A percentile compares a stretch with the other conserved stretches of the same genome.
Conservation (phyloP, 345 rosid genomes). For the Eucalyptus victrix region DNA sequence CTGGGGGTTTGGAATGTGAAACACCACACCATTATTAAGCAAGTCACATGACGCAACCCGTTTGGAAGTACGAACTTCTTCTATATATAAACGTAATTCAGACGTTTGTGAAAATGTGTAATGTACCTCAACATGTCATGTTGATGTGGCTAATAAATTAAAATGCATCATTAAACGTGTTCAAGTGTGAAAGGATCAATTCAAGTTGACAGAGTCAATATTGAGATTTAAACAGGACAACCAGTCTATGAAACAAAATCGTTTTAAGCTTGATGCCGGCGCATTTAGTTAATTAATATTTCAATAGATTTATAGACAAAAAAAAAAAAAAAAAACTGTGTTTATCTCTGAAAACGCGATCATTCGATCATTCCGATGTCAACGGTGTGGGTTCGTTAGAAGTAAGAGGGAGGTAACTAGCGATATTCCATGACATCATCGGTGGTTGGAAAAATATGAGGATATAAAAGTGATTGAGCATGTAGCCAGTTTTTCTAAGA, state of each 20-base stretch:
- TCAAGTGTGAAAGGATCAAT: not conserved
- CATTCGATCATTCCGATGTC: not conserved
- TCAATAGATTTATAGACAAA: not conserved
- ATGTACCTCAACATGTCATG: not conserved
- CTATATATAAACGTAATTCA: no score
- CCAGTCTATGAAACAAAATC: not conserved
- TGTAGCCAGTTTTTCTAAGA: not conserved
- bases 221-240: no score
- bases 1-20: no score
- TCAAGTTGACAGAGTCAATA: not conserved
- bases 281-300: no score
- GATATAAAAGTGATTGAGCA: no score
- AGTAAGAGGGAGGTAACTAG: not conserved
- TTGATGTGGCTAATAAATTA: no score
- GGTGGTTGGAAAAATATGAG: no score
- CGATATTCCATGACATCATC: no score
- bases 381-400: not conserved
- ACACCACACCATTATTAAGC: not conserved
- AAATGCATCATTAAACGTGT: not conserved
- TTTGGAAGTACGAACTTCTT: not conserved
- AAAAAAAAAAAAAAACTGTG: no score
- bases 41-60: not conserved
- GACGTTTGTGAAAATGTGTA: not conserved
- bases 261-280: not conserved
- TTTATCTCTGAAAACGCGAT: not conserved